Base-by-base conservation (phyloP, 208 protist species). In the Acanthamoeba castellanii region DNA sequence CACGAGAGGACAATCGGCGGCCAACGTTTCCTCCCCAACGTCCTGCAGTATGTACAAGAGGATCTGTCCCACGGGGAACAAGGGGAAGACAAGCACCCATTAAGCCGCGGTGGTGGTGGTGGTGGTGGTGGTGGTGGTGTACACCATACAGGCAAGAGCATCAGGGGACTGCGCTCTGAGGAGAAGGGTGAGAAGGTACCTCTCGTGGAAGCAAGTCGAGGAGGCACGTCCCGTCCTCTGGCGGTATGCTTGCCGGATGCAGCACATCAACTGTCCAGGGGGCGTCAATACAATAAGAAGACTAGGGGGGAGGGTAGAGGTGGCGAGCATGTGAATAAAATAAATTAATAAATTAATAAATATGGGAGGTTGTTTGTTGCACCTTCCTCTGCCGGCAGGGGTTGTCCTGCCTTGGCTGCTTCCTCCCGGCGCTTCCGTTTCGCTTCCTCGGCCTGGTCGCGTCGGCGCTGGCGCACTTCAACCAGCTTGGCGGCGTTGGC, bases 31-130 rank as follows among this genome's bases (percentile, higher is more conserved):
- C 55, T 91, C 84, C 18, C 34, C 84, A 4, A 91, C 55, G 55
- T 72, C 50, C 47, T 91, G 84, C 50, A 91, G 47, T 20, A 91
- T 91, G 55, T 91, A 91, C 52, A 91, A 25, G 6, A 72, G 84
- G 18, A 91, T 14, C 84, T 91, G 84, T 1, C 45, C 20, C 18
- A 81, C n/a, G n/a, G n/a, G n/a, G n/a, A 66, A 16, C 72, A 34
- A 47, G 6, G 37, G 1, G 20, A 13, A 61, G 55, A 61, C 16
- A 22, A 11, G 55, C 55, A 61, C 11, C 55, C n/a, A n/a, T n/a
- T n/a, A n/a, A n/a, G n/a, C n/a, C n/a, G n/a, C n/a, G n/a, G n/a
- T n/a, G n/a, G n/a, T n/a, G n/a, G n/a, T n/a, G n/a, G n/a, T n/a
- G n/a, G n/a, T n/a, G n/a, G n/a, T n/a, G n/a, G n/a, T n/a, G n/a